A percentile compares a stretch with the other conserved stretches of the same genome.
phyloP scores from a whole-genome alignment of 108 stramenopile genomes.

The Aurantiochytrium sp. region DNA sequence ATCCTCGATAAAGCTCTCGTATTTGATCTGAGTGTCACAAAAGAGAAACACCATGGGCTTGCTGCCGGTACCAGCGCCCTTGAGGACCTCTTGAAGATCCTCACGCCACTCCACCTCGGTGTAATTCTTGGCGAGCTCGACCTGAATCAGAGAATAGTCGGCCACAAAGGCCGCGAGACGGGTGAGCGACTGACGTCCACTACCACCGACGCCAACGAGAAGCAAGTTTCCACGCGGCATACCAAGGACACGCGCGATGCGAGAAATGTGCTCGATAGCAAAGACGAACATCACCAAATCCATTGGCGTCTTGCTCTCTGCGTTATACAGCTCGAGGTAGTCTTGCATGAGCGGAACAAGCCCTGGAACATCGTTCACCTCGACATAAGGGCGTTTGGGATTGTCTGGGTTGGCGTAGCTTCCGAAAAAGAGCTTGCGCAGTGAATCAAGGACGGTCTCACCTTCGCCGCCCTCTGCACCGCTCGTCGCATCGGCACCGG shows the following conservation, averaged over 20 bases:
- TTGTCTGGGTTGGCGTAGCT: slow-evolving; percentile 37
- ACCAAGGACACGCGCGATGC: slow-evolving; percentile 21
- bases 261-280: slow-evolving; percentile 25
- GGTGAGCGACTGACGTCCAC: background rate
- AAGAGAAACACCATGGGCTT: slow-evolving; percentile 53
- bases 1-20: slow-evolving; percentile 55
- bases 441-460: slow-evolving; percentile 25
- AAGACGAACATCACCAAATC: slow-evolving; percentile 36
- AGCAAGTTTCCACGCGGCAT: slow-evolving; percentile 25
- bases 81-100: slow-evolving; percentile 50
- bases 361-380: slow-evolving; percentile 34
- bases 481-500: background rate
- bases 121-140: slow-evolving; percentile 29
- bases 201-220: slow-evolving; percentile 23
- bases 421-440: slow-evolving; percentile 31
- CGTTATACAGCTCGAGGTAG: slow-evolving; percentile 50
- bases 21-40: slow-evolving; percentile 53
- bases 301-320: slow-evolving; percentile 51
- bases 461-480: too few relatives aligned
- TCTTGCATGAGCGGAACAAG: slow-evolving; percentile 41
- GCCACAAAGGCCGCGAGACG: slow-evolving; percentile 14
- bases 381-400: slow-evolving; percentile 36
- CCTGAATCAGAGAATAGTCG: background rate
- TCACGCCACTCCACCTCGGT: slow-evolving; percentile 51
- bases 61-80: slow-evolving; percentile 36